phyloP scores from a whole-genome alignment of 352 stramenopile genomes.

The Phytophthora rubi region DNA sequence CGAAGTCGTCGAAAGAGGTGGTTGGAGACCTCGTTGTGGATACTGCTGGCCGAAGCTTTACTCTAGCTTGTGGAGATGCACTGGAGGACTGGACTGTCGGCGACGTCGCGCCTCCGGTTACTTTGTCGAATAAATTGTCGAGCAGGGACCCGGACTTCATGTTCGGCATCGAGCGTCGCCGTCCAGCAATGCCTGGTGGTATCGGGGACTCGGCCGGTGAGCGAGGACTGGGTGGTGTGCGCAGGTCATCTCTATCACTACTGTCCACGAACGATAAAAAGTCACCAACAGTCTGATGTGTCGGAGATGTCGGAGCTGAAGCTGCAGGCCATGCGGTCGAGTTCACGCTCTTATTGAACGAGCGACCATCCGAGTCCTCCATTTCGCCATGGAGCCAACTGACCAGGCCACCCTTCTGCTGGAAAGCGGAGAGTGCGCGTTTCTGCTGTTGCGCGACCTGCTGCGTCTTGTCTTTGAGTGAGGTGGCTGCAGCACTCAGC shows the following conservation, averaged over 20 bases:
- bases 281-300: not conserved
- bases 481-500: constrained; percentile 28
- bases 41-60: constrained; percentile 8
- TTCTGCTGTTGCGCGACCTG: constrained; percentile 52
- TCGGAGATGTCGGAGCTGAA: constrained; percentile 4
- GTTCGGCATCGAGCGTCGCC: constrained; percentile 21
- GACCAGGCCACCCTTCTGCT: constrained; percentile 70
- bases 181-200: not conserved
- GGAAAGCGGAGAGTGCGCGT: constrained; percentile 52
- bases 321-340: not conserved
- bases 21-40: not conserved
- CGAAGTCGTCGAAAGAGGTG: constrained; percentile 10
- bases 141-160: constrained; percentile 20
- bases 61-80: constrained; percentile 2
- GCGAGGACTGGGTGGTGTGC: constrained; percentile 12
- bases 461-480: constrained; percentile 54
- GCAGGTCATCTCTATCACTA: constrained; percentile 6
- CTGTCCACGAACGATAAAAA: not conserved
- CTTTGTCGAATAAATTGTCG: constrained; percentile 40
- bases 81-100: not conserved
- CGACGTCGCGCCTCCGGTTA: constrained; percentile 9
- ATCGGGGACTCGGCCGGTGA: constrained; percentile 6
- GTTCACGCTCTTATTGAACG: not conserved
- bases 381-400: constrained; percentile 72
- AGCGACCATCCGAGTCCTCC: not conserved